Evolutionary conservation across 208 protist genomes (phyloP).

Genomic region (Endotrypanum monterogeii): DNA sequence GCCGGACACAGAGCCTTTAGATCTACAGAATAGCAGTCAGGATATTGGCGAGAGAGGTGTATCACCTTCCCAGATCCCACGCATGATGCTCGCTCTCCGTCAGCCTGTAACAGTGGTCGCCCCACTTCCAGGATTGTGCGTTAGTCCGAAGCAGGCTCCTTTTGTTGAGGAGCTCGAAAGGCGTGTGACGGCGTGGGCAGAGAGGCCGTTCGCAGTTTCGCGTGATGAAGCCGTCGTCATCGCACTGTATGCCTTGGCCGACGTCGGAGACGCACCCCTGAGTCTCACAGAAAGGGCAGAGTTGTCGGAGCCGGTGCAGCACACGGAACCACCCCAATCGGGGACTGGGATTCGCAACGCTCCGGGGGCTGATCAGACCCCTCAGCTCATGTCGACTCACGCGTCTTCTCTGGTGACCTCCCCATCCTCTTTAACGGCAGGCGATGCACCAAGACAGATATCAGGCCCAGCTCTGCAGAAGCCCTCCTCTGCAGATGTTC

Average conservation of each 20-base stretch:
- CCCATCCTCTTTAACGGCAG: background rate
- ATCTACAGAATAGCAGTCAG: background rate
- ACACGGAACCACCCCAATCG: background rate
- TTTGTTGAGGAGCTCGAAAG: conserved; percentile 38
- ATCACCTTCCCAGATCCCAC: conserved; percentile 10
- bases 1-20: background rate
- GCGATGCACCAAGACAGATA: background rate
- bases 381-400: background rate
- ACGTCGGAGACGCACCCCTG: conserved; percentile 14
- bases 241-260: conserved; percentile 46
- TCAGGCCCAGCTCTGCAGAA: background rate
- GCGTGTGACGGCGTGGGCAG: conserved; percentile 28
- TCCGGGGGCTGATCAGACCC: background rate
- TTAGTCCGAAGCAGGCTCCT: conserved; percentile 40
- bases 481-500: background rate
- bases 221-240: conserved; percentile 34
- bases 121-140: conserved; percentile 45
- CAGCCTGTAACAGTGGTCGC: conserved; percentile 48
- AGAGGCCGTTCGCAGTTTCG: background rate
- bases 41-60: background rate
- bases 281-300: conserved; percentile 1
- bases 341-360: background rate
- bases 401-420: background rate
- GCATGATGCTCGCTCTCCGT: conserved; percentile 34
- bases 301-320: background rate